Evolutionary conservation across 495 filamentous ascomycete genomes (phyloP), one percentile per base, ranked within the genome.

Genomic region (Sphaerosporella brunnea): DNA sequence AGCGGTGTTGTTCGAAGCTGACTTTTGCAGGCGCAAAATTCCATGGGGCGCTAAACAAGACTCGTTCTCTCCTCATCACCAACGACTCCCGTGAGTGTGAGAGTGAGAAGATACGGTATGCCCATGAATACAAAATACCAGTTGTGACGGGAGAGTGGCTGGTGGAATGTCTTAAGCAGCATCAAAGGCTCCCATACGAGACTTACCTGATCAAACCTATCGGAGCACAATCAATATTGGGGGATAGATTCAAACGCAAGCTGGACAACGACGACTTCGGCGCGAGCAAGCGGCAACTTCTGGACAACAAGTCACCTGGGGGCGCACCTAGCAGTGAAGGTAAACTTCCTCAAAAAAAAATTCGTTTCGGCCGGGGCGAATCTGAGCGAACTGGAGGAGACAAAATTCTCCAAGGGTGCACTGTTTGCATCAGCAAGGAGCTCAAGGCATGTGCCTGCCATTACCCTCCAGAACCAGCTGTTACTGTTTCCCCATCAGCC

Each of bases 131-230:
- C 68, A 70, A 71, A 10, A 77, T 95, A 5, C 81, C 85, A 20
- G 75, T 84, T 1, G 81, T 96, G 16, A 74, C 69, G 4, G 71
- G 71, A 3, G 74, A 76, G 11, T 97, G 90, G 90, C 66, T 97
- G 2, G 85, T 80, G 75, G 73, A 76, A 40, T 88, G 79, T 53
- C 74, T 95, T n/a, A 63, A 66, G 39, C 58, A 54, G 28, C 71
- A 72, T n/a, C 64, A 69, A 47, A 68, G 59, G 52, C 68, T 73
- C 41, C 58, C 68, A 11, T 73, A 75, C 36, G 64, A 53, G 15
- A 46, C 55, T 32, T 68, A 65, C 49, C 52, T 53, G 7, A 44
- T 60, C 7, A 25, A 28, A 15, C 43, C 26, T 13, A 5, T 11
- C 8, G 43, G 20, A 24, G 10, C 2, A 23, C 13, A 11, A 18